Evolutionary conservation across 1,284 basidiomycete genomes (phyloP), one percentile per base, ranked within the genome.

Genomic region (Ustilago tritici): DNA sequence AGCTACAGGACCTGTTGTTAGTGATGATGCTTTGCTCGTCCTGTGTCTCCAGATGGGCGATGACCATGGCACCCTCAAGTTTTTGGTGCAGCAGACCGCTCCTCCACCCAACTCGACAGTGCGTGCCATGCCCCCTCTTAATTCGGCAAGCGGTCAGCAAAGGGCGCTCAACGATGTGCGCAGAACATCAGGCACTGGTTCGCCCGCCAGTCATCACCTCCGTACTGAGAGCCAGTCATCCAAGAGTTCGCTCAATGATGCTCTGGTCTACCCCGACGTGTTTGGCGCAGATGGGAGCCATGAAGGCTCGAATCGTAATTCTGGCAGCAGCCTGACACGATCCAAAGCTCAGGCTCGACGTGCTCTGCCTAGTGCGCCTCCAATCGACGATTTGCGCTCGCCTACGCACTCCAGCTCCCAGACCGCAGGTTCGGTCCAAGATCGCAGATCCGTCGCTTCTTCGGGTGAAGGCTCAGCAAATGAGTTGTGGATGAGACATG

Each of bases 21-120:
- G 78, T 60, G 84, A 86, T 58, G 84, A 86, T 61, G 76, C 75
- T 8, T 72, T 86, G 34, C 76, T 85, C 23, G 82, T 82, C 8
- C 59, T 85, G 12, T 86, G 84, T 40, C 71, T 83, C n/a, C 78
- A 83, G 65, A 64, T 81, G 56, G 84, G 84, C 43, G 84, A 86
- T 58, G 81, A 85, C 46, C 80, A 76, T 28, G 84, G 84, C 67
- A 82, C 78, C 1, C 74, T 86, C 68, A 86, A 86, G 58, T 86
- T 86, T 53, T 67, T 83, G 49, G 76, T 86, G 15, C 70, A 82
- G 47, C 71, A 82, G 46, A 76, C 65, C 7, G 73, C 71, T 11
- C 78, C 79, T 5, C 62, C 78, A 5, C 34, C 63, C 43, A 66
- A 79, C 28, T 52, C 76, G 9, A 72, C 62, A 7, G 64, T 61